Base-by-base conservation (phyloP, 257 asterid species). In the Paulownia fortunei region DNA sequence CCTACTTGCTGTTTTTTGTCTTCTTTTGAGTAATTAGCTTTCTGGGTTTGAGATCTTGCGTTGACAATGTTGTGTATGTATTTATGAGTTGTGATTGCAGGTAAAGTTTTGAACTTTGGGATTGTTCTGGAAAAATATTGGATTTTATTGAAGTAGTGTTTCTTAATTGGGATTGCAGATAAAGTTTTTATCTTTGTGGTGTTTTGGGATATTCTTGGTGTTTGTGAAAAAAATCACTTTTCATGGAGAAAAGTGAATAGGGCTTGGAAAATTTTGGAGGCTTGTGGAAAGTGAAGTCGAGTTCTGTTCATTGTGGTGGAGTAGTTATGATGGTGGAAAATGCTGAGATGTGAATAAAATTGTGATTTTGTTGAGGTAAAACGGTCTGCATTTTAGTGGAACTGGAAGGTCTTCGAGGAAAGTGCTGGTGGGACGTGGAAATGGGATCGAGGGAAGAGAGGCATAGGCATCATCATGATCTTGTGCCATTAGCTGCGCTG, bases 361-460 rank as follows among this genome's bases (percentile, higher is more conserved):
- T 66, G 23, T 66, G 72, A 51, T 36, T 64, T 65, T 37, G 52
- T 65, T 65, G 71, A 65, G 51, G 76, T n/a, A 19, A 65, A 39
- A 65, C 9, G n/a, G 24, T n/a, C 23, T 32, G n/a, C 10, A 26
- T 4, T 42, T 66, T 11, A 39, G 55, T 66, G 1, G 65, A 55
- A 8, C 15, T 63, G 15, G 61, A n/a, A n/a, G n/a, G n/a, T n/a
- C n/a, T n/a, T n/a, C n/a, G 71, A n/a, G 9, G 46, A 24, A 15
- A 44, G 24, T 36, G 63, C 2, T 9, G 16, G n/a, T 55, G 67
- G 47, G 77, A 30, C 26, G 30, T 36, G 18, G 75, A 79, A 79
- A 82, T 91, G 96, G 97, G 88, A 61, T 84, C 93, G 4, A 89
- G 87, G 74, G 96, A 87, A 75, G 96, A 87, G 72, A 87, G 86